These are phyloP conservation scores for Berberis thunbergii DNA, from an alignment of 164 flowering plant genomes.

Conservation along the genomic window DNA sequence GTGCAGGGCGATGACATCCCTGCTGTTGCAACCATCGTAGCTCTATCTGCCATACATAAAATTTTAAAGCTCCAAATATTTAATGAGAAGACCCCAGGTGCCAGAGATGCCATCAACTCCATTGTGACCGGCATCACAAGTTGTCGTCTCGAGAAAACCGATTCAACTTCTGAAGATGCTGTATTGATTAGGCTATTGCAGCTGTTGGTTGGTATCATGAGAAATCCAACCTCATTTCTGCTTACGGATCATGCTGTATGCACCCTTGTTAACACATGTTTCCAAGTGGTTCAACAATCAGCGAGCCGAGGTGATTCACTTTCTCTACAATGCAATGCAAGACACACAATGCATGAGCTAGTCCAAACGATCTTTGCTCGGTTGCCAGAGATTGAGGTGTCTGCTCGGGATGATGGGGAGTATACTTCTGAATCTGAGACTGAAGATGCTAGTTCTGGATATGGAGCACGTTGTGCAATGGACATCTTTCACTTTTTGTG, in stretches of 20 bases:
- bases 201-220: slow-evolving; percentile 44
- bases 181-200: slow-evolving; percentile 63
- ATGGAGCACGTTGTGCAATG: slow-evolving; percentile 50
- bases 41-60: slow-evolving; percentile 61
- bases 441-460: slow-evolving; percentile 46
- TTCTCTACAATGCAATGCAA: slow-evolving; percentile 41
- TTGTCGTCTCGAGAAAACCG: slow-evolving; percentile 61
- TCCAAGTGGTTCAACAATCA: slow-evolving; percentile 67
- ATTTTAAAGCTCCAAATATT: slow-evolving; percentile 57
- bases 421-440: slow-evolving; percentile 31
- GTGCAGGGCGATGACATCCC: slow-evolving; percentile 68
- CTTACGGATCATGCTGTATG: slow-evolving; percentile 62
- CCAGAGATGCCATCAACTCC: slow-evolving; percentile 43
- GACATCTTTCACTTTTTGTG: slow-evolving; percentile 84
- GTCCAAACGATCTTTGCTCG: slow-evolving; percentile 51
- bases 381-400: slow-evolving; percentile 44
- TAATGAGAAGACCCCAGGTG: slow-evolving; percentile 63
- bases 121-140: slow-evolving; percentile 44
- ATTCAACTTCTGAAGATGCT: slow-evolving; percentile 38
- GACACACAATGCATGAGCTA: slow-evolving; percentile 72
- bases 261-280: slow-evolving; percentile 65
- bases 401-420: slow-evolving; percentile 22
- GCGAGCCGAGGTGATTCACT: slow-evolving; percentile 57
- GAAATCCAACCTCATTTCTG: slow-evolving; percentile 37
- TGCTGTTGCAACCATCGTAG: slow-evolving; percentile 56